Evolutionary conservation across 352 stramenopile genomes (phyloP), one percentile per base, ranked within the genome.

Genomic region (Phytophthora pseudosyringae): DNA sequence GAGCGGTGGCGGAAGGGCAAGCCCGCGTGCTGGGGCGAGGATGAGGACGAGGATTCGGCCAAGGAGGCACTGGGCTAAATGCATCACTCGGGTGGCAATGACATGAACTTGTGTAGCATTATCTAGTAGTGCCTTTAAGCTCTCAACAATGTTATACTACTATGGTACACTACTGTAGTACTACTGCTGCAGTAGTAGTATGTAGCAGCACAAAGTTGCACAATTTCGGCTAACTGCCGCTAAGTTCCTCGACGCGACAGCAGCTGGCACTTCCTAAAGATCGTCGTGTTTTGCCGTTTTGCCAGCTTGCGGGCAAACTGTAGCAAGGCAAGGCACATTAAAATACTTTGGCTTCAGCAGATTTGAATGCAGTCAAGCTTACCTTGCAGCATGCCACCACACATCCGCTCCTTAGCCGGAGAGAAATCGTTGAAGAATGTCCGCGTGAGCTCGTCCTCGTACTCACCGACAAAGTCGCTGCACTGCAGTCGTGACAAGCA

Each of bases 1-100:
- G 86, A 98, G 69, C 80, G 97, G 59, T 99, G 97, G 97, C 78
- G 88, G 38, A 98, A 94, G 43, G 97, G 96, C 4, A 89, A 77
- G 10, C 70, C 91, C 2, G 83, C 72, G 25, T 98, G 91, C 65
- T 97, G 89, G 91, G 81, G 82, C 31, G 72, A 93, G 49, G 69
- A 91, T 44, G 64, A 62, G 3, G 67, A 84, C 44, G 58, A 69
- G 28, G 61, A 75, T 28, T 76, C 60, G 11, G 62, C 61, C 7
- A 31, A 71, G 44, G 58, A 64, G 0, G 40, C 61, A 69, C 21
- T 29, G 31, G 11, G 18, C 40, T n/a, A 4, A 49, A 46, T 28
- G 12, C 29, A 56, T 55, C 35, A 28, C 15, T 51, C 13, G 35
- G 40, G 8, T n/a, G 21, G n/a, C 13, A 59, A 50, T 45, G 29